A percentile compares a stretch with the other conserved stretches of the same genome.
phyloP scores from a whole-genome alignment of 2,329 filamentous ascomycete genomes.

The Elsinoe australis region DNA sequence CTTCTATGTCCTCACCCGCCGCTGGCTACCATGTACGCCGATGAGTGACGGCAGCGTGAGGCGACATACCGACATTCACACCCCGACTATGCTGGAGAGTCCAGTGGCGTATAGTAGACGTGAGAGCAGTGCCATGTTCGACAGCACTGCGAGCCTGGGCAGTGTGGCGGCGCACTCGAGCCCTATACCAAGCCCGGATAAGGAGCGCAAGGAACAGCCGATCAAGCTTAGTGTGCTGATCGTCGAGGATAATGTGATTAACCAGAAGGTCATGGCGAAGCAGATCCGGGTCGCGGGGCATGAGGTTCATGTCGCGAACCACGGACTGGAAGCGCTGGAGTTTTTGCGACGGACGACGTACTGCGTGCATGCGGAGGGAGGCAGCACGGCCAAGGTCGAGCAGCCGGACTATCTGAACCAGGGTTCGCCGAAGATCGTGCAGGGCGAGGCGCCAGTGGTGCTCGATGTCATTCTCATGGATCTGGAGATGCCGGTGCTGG shows the following conservation, averaged over 20 bases:
- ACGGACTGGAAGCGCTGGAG: slow-evolving; percentile 33
- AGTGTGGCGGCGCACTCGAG: background rate
- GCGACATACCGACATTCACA: slow-evolving; percentile 4
- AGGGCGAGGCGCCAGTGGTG: background rate
- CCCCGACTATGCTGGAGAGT: slow-evolving; percentile 16
- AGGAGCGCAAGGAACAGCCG: slow-evolving; percentile 5
- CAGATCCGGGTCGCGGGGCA: slow-evolving; percentile 27
- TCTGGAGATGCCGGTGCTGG: slow-evolving; percentile 30
- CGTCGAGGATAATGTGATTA: slow-evolving; percentile 29
- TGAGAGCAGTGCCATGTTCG: slow-evolving; percentile 16
- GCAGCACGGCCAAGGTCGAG: background rate
- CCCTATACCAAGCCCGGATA: slow-evolving; percentile 1
- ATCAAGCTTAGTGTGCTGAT: slow-evolving; percentile 20
- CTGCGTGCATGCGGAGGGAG: too few relatives aligned
- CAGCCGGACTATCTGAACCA: slow-evolving; percentile 15
- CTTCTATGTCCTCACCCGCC: slow-evolving; percentile 57
- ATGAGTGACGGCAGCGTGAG: background rate
- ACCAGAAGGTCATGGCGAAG: slow-evolving; percentile 33
- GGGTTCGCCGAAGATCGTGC: background rate
- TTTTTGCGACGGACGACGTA: slow-evolving; percentile 26
- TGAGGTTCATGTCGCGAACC: slow-evolving; percentile 30
- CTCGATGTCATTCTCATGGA: slow-evolving; percentile 28
- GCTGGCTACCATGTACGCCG: slow-evolving; percentile 21
- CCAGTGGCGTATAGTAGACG: slow-evolving; percentile 9
- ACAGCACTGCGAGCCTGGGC: background rate